Evolutionary conservation across 352 stramenopile species (phyloP), one percentile per base, ranked within the genome.

Genomic region (Phytophthora sp.): DNA sequence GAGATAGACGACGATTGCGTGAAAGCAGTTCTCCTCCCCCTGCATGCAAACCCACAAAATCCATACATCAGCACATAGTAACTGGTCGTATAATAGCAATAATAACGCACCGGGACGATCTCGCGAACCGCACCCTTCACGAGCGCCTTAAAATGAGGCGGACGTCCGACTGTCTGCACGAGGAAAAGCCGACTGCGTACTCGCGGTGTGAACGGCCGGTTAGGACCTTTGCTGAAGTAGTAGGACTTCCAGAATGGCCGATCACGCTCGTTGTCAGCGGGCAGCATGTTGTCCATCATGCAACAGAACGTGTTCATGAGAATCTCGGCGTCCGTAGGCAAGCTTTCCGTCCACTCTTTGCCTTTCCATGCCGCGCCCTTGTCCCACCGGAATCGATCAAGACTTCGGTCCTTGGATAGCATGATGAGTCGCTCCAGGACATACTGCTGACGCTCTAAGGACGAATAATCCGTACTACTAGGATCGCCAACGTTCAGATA

Each of bases 251-350:
- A 89, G 69, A 95, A 95, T 50, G 87, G 85, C 2, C 87, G 84
- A 56, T 93, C 85, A 30, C 79, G 84, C 59, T 90, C 85, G 52
- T 82, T 88, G 47, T 91, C 82, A 1, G 84, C 81, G 2, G 85
- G 85, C 15, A 95, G 66, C 74, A 91, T 84, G 63, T 95, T 93
- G 75, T 95, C 87, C 77, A 95, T 83, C 76, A 95, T 84, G 60
- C 85, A 93, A 67, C 85, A 94, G 38, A 95, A 93, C 20, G 89
- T 83, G 64, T 95, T 95, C 85, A 95, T 93, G 18, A 95, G 50
- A 58, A 95, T 91, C 63, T 95, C 87, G 7, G 85, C 79, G 38
- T 95, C 87, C 27, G 87, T 87, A 27, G 87, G 87, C 49, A 95
- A 57, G 52, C 63, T 80, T 46, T 94, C 85, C 16, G 79, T 86